Conservation (phyloP, 1,139 yeast species). For the Suhomyces bokatorum region DNA sequence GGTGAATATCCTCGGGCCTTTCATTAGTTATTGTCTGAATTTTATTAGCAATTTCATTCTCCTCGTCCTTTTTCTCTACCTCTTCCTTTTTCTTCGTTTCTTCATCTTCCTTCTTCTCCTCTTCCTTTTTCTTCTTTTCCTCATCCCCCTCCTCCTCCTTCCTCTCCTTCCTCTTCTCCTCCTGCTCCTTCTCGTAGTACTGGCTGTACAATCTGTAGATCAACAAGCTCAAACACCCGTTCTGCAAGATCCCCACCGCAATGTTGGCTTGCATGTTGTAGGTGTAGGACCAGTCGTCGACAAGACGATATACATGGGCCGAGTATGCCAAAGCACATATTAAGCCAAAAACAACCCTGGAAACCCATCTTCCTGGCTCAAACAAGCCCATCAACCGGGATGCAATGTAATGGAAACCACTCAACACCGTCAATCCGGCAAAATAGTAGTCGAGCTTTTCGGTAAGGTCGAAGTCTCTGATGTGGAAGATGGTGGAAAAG, state of each 20-base stretch:
- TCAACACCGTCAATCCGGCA: conserved; percentile 84
- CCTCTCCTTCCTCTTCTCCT: conserved; percentile 2
- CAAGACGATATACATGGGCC: conserved; percentile 66
- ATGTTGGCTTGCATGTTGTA: conserved; percentile 94
- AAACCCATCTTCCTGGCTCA: conserved; percentile 29
- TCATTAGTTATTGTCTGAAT: too few species aligned
- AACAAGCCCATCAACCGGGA: conserved; percentile 62
- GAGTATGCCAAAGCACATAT: conserved; percentile 52
- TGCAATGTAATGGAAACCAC: conserved; percentile 70
- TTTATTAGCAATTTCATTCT: too few species aligned
- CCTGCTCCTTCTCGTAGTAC: conserved; percentile 30
- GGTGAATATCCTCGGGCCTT: conserved; percentile 8
- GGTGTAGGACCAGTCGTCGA: conserved; percentile 82
- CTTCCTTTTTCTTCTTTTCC: conserved; percentile 19
- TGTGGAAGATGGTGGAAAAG: conserved; percentile 81
- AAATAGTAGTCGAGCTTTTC: conserved; percentile 89
- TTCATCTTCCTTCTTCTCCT: conserved; percentile 6
- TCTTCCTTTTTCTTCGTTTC: conserved; percentile 6
- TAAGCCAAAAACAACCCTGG: conserved; percentile 35
- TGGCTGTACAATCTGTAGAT: conserved; percentile 37
- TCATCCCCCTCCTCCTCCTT: conserved; percentile 8
- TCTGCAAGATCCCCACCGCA: conserved; percentile 72
- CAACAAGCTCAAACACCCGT: conserved; percentile 40
- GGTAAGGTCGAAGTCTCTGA: conserved; percentile 76
- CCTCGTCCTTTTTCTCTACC: background rate